Conservation (phyloP, 1,139 yeast genomes). For the Protomyces inundatus region DNA sequence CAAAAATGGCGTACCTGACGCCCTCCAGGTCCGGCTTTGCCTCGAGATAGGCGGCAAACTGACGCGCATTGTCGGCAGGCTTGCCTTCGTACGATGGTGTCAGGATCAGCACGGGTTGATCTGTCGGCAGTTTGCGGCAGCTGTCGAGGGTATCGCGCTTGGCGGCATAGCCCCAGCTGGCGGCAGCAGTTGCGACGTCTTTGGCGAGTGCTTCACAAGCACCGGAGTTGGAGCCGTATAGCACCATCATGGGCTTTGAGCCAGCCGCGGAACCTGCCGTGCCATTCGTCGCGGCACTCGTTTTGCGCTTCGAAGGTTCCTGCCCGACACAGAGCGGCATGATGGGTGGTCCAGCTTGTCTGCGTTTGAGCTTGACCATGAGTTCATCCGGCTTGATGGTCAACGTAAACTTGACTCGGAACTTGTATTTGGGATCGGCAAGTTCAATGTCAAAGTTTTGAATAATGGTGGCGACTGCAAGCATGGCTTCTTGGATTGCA, state of each 20-base stretch:
- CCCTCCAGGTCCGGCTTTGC: conserved; percentile 12
- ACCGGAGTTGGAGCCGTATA: conserved; percentile 25
- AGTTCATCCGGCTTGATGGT: conserved; percentile 24
- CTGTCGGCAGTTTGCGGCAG: conserved; percentile 10
- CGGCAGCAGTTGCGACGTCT: conserved; percentile 12
- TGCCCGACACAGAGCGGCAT: conserved; percentile 8
- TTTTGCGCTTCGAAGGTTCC: conserved; percentile 5
- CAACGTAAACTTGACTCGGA: conserved; percentile 14
- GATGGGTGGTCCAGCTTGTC: conserved; percentile 24
- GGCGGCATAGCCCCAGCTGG: conserved; percentile 4
- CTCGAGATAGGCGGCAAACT: conserved; percentile 22
- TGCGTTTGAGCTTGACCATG: conserved; percentile 20
- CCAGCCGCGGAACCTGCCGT: conserved; percentile 2
- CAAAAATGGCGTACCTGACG: conserved; percentile 23
- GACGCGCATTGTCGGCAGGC: conserved; percentile 26
- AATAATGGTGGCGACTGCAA: conserved; percentile 20
- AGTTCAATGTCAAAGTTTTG: conserved; percentile 23
- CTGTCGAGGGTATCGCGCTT: conserved; percentile 16
- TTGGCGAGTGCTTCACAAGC: conserved; percentile 23
- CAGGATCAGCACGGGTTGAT: conserved; percentile 18
- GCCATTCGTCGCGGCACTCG: background rate
- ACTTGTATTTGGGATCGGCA: conserved; percentile 19
- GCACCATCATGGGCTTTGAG: conserved; percentile 7
- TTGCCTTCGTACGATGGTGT: conserved; percentile 26
- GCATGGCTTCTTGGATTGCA: conserved; percentile 23